These are phyloP conservation scores for apple (Malus domestica) DNA, from an alignment of 306 rosid genomes.

Conservation along the genomic window ASM211411v1 NC_041794.1:25696501-25697000, in stretches of 20 bases:
- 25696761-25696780: slow-evolving; percentile 86
- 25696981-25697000: slow-evolving; percentile 91
- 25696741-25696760: slow-evolving; percentile 23
- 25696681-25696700: neutral
- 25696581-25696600: slow-evolving; percentile 29
- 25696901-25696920: slow-evolving; percentile 62
- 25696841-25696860: slow-evolving; percentile 95
- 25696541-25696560: slow-evolving; percentile 66
- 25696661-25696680: neutral
- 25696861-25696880: slow-evolving; percentile 45
- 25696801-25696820: slow-evolving; percentile 70
- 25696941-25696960: slow-evolving; percentile 86
- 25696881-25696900: slow-evolving; percentile 49
- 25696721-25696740: neutral
- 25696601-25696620: neutral
- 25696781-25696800: slow-evolving; percentile 48
- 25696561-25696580: slow-evolving; percentile 87
- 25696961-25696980: slow-evolving; percentile 71
- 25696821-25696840: slow-evolving; percentile 62
- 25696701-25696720: neutral
- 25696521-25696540: slow-evolving; percentile 93
- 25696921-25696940: slow-evolving; percentile 97
- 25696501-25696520: slow-evolving; percentile 61
- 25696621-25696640: neutral
- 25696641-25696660: neutral